phyloP scores from a whole-genome alignment of 2,329 filamentous ascomycete genomes.

The Shiraia bambusicola region DNA sequence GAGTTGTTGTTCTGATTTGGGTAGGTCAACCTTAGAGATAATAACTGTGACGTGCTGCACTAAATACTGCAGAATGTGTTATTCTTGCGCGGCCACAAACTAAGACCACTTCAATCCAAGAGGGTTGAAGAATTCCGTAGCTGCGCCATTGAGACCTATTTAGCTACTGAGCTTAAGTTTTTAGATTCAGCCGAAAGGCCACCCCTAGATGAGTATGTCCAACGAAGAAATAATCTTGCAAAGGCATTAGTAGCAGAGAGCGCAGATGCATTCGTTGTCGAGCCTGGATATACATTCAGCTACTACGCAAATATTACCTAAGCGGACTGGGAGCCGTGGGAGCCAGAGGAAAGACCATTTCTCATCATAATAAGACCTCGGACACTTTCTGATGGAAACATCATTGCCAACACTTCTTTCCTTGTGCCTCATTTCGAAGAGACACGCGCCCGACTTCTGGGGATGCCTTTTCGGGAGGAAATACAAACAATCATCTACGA shows the following conservation, averaged over 20 bases:
- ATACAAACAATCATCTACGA: conserved; percentile 62
- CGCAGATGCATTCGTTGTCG: conserved; percentile 61
- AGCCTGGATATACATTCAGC: conserved; percentile 66
- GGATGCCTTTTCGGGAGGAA: conserved; percentile 56
- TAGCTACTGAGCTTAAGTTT: conserved; percentile 55
- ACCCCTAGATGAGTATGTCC: conserved; percentile 54
- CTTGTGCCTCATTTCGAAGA: conserved; percentile 63
- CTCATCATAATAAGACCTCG: conserved; percentile 61
- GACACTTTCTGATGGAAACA: conserved; percentile 39
- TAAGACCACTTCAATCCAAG: conserved; percentile 5
- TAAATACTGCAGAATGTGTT: too few species aligned
- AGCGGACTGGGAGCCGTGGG: conserved; percentile 64
- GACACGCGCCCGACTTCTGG: conserved; percentile 59
- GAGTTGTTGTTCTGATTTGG: too few species aligned
- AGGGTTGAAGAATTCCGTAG: conserved; percentile 38
- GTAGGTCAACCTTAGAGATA: too few species aligned
- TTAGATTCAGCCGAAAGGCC: conserved; percentile 54
- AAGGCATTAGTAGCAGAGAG: conserved; percentile 54
- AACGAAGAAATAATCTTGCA: conserved; percentile 59
- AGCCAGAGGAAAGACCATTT: conserved; percentile 64
- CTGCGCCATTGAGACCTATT: conserved; percentile 56
- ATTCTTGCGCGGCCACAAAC: background rate
- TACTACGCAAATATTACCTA: conserved; percentile 66
- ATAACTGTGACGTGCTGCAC: too few species aligned
- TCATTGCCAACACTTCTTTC: conserved; percentile 59